Evolutionary conservation across 352 stramenopile genomes (phyloP).

Genomic region (Phytophthora pisi): DNA sequence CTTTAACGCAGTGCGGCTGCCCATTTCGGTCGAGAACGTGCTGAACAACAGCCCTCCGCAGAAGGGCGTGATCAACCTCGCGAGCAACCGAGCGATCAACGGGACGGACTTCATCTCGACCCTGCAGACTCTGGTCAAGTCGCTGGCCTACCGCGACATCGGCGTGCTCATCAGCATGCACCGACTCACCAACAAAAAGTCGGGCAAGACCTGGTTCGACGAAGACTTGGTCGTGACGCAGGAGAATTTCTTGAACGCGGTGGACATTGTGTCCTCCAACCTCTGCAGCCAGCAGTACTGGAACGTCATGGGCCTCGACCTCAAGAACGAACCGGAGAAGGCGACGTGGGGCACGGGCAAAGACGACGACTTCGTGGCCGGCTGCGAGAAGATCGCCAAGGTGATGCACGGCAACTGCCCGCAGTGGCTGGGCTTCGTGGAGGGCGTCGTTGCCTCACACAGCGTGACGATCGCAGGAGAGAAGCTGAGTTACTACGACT

Average conservation of each 20-base stretch:
- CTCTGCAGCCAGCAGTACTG: slow-evolving; percentile 73
- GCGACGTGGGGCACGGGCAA: slow-evolving; percentile 74
- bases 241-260: slow-evolving; percentile 60
- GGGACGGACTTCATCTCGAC: slow-evolving; percentile 73
- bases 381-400: slow-evolving; percentile 75
- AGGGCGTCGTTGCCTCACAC: slow-evolving; percentile 62
- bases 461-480: slow-evolving; percentile 52
- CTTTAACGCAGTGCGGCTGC: slow-evolving; percentile 81
- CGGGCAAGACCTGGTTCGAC: slow-evolving; percentile 74
- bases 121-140: slow-evolving; percentile 72
- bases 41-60: slow-evolving; percentile 66
- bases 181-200: slow-evolving; percentile 60
- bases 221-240: slow-evolving; percentile 47
- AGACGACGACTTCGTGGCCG: slow-evolving; percentile 68
- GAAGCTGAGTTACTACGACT: slow-evolving; percentile 76
- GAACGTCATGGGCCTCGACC: slow-evolving; percentile 82
- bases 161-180: slow-evolving; percentile 82
- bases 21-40: slow-evolving; percentile 72
- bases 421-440: slow-evolving; percentile 81
- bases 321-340: slow-evolving; percentile 81
- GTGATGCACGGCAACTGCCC: slow-evolving; percentile 78
- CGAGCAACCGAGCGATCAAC: slow-evolving; percentile 76
- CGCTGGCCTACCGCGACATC: slow-evolving; percentile 72
- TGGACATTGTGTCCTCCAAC: slow-evolving; percentile 61
- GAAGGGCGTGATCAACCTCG: slow-evolving; percentile 68